Base-by-base conservation (phyloP, 768 basidiomycete species). In the Mrakia hoshinonis region DNA sequence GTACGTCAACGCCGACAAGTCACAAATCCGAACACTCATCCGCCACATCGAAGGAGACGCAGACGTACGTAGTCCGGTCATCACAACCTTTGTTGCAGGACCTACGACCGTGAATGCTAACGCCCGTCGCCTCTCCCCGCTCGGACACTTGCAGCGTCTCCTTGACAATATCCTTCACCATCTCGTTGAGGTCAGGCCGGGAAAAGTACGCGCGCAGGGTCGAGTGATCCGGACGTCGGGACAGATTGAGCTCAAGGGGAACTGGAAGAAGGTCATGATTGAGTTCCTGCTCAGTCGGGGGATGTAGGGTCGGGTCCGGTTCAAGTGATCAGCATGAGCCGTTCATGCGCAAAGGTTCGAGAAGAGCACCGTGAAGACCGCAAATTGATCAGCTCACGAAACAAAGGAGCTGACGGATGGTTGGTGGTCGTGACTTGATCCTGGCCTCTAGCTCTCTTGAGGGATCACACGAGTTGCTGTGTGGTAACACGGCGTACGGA, bases 211-310 rank as follows among this genome's bases (percentile, higher is more conserved):
- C 4, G 24, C 52, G 9, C 12, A 2, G 4, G 52, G 52, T 10
- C 22, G 52, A 24, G 52, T 54, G 24, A 13, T 54, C 24, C 24
- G 24, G n/a, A 24, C 52, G n/a, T 26, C 24, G 9, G 52, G 52
- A 2, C 9, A 9, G 9, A 54, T 54, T 15, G 52, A 54, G 52
- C 24, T 54, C 52, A 54, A 54, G 24, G 52, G 52, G 24, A n/a
- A 11, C 3, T 54, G 52, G 52, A 54, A 54, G 52, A 26, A 29
- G 52, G 52, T 26, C 24, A 54, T 54, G 13, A 15, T 54, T 29
- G 52, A 54, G 52, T 54, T 54, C 11, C 31, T 54, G 52, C 31
- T 54, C 24, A 54, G 52, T 54, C 26, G 52, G 52, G 52, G 52
- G 24, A 54, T 54, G 52, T 54, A 54, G 52, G 11, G 52, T n/a